Base-by-base conservation (phyloP, 768 basidiomycete genomes). In the Termitomyces sp. region DNA sequence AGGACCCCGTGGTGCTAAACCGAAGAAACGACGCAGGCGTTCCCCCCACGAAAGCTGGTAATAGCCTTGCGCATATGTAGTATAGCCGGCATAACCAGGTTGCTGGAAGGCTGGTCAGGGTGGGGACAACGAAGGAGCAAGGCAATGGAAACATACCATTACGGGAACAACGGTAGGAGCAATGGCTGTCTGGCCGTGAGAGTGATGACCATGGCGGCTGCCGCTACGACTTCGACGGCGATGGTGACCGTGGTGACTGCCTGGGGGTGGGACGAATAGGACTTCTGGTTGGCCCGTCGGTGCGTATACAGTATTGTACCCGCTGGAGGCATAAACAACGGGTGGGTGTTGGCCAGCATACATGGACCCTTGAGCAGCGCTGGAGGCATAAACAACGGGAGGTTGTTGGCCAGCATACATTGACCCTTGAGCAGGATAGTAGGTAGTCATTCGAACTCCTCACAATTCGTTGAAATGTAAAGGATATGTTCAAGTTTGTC, bases 21-120 rank as follows among this genome's bases (percentile, higher is more conserved):
- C 82, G 60, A 83, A 81, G 71, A 83, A 82, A 31, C 76, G 79
- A 41, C 79, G 76, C 33, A 83, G 55, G 47, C 82, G 80, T 28
- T 79, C 75, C 34, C 75, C 76, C 16, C 77, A 72, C 2, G 79
- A 67, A 28, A 73, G 64, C 33, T 69, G 66, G 54, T 69, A 68
- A 33, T 62, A 51, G 42, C 51, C 57, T 15, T 58, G 60, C 24
- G 53, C 51, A 45, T 65, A 61, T 24, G 48, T 48, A 15, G 51
- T 62, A 39, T 68, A 65, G 24, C 66, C 60, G 0, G 68, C 61
- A 53, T 69, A 63, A 55, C 66, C 68, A 8, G 74, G 68, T 66
- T 74, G 71, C 70, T 71, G 44, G 5, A 46, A 55, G 41, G 13
- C 18, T 24, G 36, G 15, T 54, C 20, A 62, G 18, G 13, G 7